Evolutionary conservation across 345 rosid genomes (phyloP), one percentile per base, ranked within the genome.

Genomic region (Salix udensis): DNA sequence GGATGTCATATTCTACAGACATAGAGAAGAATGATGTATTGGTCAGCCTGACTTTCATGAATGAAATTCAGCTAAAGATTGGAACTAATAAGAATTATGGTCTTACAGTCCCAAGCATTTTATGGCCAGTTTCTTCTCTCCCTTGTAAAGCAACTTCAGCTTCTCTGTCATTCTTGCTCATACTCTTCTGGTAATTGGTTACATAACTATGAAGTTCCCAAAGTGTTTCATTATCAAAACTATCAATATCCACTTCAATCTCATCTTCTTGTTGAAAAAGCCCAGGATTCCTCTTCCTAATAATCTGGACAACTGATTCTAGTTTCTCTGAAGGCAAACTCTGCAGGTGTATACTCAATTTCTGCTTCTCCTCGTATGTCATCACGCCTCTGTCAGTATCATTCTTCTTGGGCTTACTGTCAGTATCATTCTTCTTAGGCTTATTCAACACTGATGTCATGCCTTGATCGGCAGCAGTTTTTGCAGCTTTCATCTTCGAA

Each of bases 181-280:
- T 70, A 82, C 82, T 79, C 53, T 78, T 89, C 73, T 81, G 86
- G 74, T 89, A 85, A 55, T 86, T 74, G 13, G 79, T 83, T 36
- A 93, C 90, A 72, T 86, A 87, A 64, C 85, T 83, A 81, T 88
- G 85, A 71, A 96, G 96, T 80, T 96, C 97, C 99, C 97, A 96
- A 74, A 93, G 92, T 14, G 97, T 96, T 76, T 89, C 86, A 19
- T 82, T 83, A 82, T 93, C 98, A 76, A 96, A 89, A 83, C 82
- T 84, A 69, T 92, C 98, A 70, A 96, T 91, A 74, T 96, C 99
- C 46, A 96, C 82, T 82, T 93, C 99, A 83, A 96, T 89, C 85
- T 93, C 99, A 83, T 92, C 96, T 23, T 93, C 96, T 77, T 91
- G 87, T 78, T 87, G 91, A 67, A 83, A 84, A 53, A 93, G 90